Evolutionary conservation across 352 stramenopile genomes (phyloP).

Genomic region (Lagenidium sp.): DNA sequence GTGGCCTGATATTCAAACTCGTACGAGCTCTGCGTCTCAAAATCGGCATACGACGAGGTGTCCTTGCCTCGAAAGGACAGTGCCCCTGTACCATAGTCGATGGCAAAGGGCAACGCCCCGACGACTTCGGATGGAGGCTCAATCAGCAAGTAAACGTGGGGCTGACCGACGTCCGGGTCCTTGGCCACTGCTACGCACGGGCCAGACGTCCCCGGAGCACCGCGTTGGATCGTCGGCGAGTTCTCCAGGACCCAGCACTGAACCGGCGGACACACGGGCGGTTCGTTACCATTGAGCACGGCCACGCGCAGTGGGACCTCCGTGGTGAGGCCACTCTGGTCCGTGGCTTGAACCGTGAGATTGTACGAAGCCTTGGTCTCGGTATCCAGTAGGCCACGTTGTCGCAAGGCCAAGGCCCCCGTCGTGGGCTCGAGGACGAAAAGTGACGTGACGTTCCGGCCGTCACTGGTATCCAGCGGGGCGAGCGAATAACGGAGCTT

Average conservation of each 20-base stretch:
- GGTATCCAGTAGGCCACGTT: constrained; percentile 3
- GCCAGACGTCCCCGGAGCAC: constrained; percentile 22
- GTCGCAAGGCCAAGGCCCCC: constrained; percentile 4
- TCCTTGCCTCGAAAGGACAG: constrained; percentile 14
- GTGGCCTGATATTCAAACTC: constrained; percentile 35
- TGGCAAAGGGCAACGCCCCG: constrained; percentile 7
- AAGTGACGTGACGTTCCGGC: constrained; percentile 3
- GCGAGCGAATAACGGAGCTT: constrained; percentile 15
- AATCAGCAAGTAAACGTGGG: constrained; percentile 36
- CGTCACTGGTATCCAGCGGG: constrained; percentile 1
- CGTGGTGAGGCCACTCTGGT: constrained; percentile 13
- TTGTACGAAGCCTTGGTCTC: constrained; percentile 8
- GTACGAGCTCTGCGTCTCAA: constrained; percentile 29
- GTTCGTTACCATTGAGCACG: constrained; percentile 40
- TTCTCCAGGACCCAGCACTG: constrained; percentile 62
- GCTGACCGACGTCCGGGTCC: constrained; percentile 30
- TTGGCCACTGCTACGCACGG: constrained; percentile 22
- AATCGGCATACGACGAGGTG: constrained; percentile 30
- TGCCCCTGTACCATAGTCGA: constrained; percentile 22
- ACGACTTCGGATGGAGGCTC: constrained; percentile 1
- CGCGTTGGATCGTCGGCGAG: constrained; percentile 16
- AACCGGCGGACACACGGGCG: constrained; percentile 25
- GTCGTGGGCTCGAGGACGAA: constrained; percentile 9
- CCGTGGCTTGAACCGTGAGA: constrained; percentile 9
- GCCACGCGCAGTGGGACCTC: constrained; percentile 11